Percentiles rank a stretch among this genome's conserved stretches.
Evolutionary conservation across 2,329 filamentous ascomycete species (phyloP).

Genomic region (Cladophialophora immunda): DNA sequence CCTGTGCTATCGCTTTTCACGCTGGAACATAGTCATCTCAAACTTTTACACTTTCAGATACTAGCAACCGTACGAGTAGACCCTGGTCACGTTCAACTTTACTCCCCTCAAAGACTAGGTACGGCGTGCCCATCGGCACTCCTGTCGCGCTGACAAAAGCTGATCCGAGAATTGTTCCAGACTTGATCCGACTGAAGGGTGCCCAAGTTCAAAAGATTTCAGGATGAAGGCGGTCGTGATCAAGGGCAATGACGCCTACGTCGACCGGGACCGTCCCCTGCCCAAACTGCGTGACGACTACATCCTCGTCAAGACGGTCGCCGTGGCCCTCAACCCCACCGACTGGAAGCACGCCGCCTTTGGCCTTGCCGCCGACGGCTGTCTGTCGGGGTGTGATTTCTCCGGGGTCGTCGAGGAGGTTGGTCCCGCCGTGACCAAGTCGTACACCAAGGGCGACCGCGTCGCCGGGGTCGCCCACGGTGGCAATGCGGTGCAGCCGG

Average conservation of each 20-base stretch:
- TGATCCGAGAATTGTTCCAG: background rate
- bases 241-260: slow-evolving; percentile 33
- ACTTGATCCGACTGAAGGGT: no score
- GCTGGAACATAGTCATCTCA: background rate
- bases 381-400: slow-evolving; percentile 50
- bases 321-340: slow-evolving; percentile 57
- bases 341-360: slow-evolving; percentile 63
- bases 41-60: background rate
- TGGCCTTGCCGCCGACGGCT: slow-evolving; percentile 45
- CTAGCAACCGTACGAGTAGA: background rate
- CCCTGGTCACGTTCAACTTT: background rate
- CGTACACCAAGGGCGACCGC: slow-evolving; percentile 47
- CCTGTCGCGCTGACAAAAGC: background rate
- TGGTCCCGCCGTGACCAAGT: slow-evolving; percentile 34
- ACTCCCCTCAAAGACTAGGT: background rate
- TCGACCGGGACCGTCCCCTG: slow-evolving; percentile 44
- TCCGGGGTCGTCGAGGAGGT: slow-evolving; percentile 45
- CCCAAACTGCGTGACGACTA: slow-evolving; percentile 48
- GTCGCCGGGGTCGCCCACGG: slow-evolving; percentile 50
- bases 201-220: no score
- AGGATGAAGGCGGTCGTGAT: slow-evolving; percentile 37
- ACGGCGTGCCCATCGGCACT: background rate
- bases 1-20: background rate
- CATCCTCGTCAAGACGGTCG: slow-evolving; percentile 49
- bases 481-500: slow-evolving; percentile 42